These are phyloP conservation scores for Phialophora chinensis DNA, from an alignment of 2,329 filamentous ascomycete genomes.

Conservation along the genomic window DNA sequence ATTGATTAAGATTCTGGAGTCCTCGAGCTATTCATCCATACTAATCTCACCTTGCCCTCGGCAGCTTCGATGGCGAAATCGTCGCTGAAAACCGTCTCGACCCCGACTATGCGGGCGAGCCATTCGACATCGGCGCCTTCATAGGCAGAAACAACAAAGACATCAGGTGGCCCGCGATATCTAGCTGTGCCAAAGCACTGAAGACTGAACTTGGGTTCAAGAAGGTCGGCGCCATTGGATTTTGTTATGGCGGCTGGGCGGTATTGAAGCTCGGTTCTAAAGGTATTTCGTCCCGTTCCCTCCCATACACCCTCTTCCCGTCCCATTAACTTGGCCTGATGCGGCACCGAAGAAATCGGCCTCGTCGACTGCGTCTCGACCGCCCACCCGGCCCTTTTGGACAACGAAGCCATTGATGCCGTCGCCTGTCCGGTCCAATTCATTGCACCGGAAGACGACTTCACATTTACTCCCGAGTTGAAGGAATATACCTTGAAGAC, in stretches of 20 bases:
- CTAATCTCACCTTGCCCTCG: not conserved
- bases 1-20: not conserved
- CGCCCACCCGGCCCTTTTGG: conserved; percentile 55
- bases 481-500: conserved; percentile 53
- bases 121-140: conserved; percentile 48
- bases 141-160: conserved; percentile 22
- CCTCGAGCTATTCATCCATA: not conserved
- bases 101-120: conserved; percentile 37
- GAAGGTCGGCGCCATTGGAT: conserved; percentile 53
- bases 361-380: conserved; percentile 55
- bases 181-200: conserved; percentile 44
- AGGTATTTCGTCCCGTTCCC: not conserved
- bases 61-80: conserved; percentile 46
- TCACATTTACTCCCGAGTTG: conserved; percentile 51
- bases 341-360: conserved; percentile 33
- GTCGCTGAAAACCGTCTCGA: conserved; percentile 43
- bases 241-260: conserved; percentile 45
- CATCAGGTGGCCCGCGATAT: conserved; percentile 49
- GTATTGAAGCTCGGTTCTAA: conserved; percentile 54
- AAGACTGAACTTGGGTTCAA: conserved; percentile 48
- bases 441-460: conserved; percentile 58
- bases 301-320: not conserved
- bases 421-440: conserved; percentile 59
- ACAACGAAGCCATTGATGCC: conserved; percentile 54
- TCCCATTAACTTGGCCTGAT: not conserved